Evolutionary conservation across 1,284 basidiomycete genomes (phyloP), one percentile per base, ranked within the genome.

Genomic region (Apiotrichum porosum): DNA sequence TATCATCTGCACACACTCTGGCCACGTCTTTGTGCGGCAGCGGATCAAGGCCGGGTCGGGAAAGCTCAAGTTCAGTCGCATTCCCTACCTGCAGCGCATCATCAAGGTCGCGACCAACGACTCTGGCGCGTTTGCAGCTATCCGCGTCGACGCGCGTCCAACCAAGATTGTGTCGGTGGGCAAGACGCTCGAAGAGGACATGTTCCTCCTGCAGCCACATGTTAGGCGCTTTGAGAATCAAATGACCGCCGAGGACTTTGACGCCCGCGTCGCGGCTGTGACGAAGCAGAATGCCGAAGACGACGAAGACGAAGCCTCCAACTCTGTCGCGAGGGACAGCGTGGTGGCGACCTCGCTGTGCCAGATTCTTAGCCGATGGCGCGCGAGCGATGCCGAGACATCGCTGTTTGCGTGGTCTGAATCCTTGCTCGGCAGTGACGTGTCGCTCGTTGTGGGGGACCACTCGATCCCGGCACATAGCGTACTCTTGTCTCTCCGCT

Each of bases 1-100:
- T 61, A 85, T 97, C 61, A 80, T 97, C 35, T 95, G 90, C 72
- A 97, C 94, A 0, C 83, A 86, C 58, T 92, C 92, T 1, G 94
- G 94, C 0, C 92, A 97, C 61, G 92, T 97, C 24, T 97, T 88
- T 62, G 80, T 93, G 19, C 83, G 89, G 22, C 80, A 83, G 17
- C 80, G 88, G 17, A 53, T 60, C 35, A 75, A 75, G 53, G 54
- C 51, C 49, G 74, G 54, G 10, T 75, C 74, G 3, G 88, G 87
- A 60, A 72, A 83, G 2, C 83, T 84, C 74, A 89, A 88, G 74
- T 97, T 94, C 67, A 81, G 84, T 43, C 82, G 84, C 14, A 75
- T 97, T 1, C 85, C 87, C 0, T 84, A 83, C 57, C 74, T 97
- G 1, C 92, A 97, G 63, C 84, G 94, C 13, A 82, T 88, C 18